These are phyloP conservation scores for Trametes gibbosa DNA, from an alignment of 768 basidiomycete genomes.

Conservation along the genomic window DNA sequence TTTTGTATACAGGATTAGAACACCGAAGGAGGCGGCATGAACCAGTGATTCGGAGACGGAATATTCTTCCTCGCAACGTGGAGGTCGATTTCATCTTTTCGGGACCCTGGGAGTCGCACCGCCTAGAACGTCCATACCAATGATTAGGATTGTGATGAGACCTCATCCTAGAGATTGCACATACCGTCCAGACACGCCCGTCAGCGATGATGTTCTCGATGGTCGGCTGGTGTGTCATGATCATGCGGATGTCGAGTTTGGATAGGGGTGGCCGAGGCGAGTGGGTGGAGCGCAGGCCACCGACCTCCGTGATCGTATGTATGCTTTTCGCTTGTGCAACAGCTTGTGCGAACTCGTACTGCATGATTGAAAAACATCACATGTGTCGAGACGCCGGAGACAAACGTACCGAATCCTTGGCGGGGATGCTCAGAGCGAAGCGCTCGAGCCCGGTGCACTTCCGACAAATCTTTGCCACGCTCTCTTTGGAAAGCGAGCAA, in stretches of 20 bases:
- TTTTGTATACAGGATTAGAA: neutral
- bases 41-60: constrained; percentile 17
- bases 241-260: constrained; percentile 35
- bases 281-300: constrained; percentile 41
- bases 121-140: neutral
- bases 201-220: constrained; percentile 49
- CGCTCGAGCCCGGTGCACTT: constrained; percentile 46
- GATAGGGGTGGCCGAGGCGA: constrained; percentile 38
- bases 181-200: constrained; percentile 54
- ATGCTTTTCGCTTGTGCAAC: constrained; percentile 38
- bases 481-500: constrained; percentile 39
- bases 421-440: constrained; percentile 49
- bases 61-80: constrained; percentile 7
- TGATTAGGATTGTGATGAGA: no score
- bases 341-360: constrained; percentile 35
- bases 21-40: constrained; percentile 16
- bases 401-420: constrained; percentile 40
- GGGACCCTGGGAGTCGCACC: neutral
- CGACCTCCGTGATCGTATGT: constrained; percentile 44
- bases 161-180: constrained; percentile 20
- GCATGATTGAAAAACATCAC: constrained; percentile 17
- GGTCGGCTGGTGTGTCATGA: constrained; percentile 41
- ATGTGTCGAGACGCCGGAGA: neutral
- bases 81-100: neutral
- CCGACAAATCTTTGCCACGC: constrained; percentile 40